Base-by-base conservation (phyloP, 495 filamentous ascomycete genomes). In the Aspergillus coremiiformis region DNA sequence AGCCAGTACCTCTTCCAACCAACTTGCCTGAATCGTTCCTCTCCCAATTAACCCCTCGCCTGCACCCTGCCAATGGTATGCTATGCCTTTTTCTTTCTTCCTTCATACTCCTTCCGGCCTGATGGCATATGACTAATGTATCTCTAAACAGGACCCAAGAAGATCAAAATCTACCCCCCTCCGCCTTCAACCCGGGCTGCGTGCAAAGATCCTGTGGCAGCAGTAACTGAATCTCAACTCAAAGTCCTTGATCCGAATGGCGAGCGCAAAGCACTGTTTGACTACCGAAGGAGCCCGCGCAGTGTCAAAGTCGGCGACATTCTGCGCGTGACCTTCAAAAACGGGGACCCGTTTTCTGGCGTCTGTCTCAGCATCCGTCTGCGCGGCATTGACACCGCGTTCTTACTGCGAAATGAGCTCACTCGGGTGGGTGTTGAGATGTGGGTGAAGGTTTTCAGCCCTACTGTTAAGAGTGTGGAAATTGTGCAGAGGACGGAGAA, bases 371-470 rank as follows among this genome's bases (percentile, higher is more conserved):
- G 83, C 58, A 92, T 97, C 63, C 83, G 90, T 23, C 76, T 90
- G 30, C 79, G 81, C 5, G 91, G 90, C 54, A 77, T 94, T 21
- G 93, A 99, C 66, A 92, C 89, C 5, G 85, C 84, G 1, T 80
- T 97, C 39, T 67, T 96, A 54, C 75, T 99, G 47, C 78, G 93
- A 22, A 91, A 90, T 60, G 81, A 91, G 56, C 66, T 99, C 48
- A 84, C 83, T 39, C 78, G 85, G 48, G 80, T 93, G 5, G 87
- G 89, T 42, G 90, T 96, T n/a, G 93, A 99, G 81, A 90, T 96
- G 89, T 96, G 89, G 80, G 88, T 84, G 64, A 99, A 97, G 79
- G 74, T 95, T 45, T 97, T 89, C 73, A 84, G 78, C 56, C 90
- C 90, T 53, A 88, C 87, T 66, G 84, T 97, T 44, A 79, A 86